A percentile compares a stretch with the other conserved stretches of the same genome.
These are phyloP conservation scores for Asterionellopsis glacialis DNA, from an alignment of 108 stramenopile species.

Conservation along the genomic window DNA sequence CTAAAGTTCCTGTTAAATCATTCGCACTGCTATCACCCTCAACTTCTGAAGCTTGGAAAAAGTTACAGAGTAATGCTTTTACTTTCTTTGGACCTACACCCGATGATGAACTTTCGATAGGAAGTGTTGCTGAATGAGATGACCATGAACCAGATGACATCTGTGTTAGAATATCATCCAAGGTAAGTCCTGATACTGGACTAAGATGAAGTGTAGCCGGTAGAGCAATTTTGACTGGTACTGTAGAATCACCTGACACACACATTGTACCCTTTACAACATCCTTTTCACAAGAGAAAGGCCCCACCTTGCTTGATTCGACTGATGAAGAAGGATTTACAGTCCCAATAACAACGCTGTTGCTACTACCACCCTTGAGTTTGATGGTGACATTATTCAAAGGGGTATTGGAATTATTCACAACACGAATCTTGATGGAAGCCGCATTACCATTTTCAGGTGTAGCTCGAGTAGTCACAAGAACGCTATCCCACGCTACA, in stretches of 20 bases:
- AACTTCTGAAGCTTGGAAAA: slow-evolving; percentile 28
- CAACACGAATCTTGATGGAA: slow-evolving; percentile 22
- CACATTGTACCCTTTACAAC: slow-evolving; percentile 29
- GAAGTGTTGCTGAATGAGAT: slow-evolving; percentile 24
- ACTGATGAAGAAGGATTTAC: slow-evolving; percentile 14
- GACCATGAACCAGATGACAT: slow-evolving; percentile 29
- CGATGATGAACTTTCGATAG: background rate
- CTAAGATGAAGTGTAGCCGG: slow-evolving; percentile 27
- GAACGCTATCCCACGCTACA: background rate
- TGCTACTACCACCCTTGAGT: slow-evolving; percentile 13
- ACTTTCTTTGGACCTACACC: slow-evolving; percentile 5
- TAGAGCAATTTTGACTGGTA: slow-evolving; percentile 28
- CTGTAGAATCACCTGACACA: slow-evolving; percentile 8
- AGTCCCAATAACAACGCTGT: slow-evolving; percentile 19
- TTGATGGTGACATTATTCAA: slow-evolving; percentile 17
- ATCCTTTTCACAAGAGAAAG: slow-evolving; percentile 19
- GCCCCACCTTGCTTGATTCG: slow-evolving; percentile 30
- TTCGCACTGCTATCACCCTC: slow-evolving; percentile 12
- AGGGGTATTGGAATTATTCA: slow-evolving; percentile 13
- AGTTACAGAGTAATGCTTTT: slow-evolving; percentile 16
- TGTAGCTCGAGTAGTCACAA: background rate
- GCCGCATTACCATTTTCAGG: background rate
- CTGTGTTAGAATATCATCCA: slow-evolving; percentile 32
- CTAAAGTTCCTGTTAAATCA: slow-evolving; percentile 33
- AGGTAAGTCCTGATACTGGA: slow-evolving; percentile 21